These are phyloP conservation scores for Pseudonitzschia delicatissima DNA, from an alignment of 108 stramenopile genomes.

Conservation along the genomic window DNA sequence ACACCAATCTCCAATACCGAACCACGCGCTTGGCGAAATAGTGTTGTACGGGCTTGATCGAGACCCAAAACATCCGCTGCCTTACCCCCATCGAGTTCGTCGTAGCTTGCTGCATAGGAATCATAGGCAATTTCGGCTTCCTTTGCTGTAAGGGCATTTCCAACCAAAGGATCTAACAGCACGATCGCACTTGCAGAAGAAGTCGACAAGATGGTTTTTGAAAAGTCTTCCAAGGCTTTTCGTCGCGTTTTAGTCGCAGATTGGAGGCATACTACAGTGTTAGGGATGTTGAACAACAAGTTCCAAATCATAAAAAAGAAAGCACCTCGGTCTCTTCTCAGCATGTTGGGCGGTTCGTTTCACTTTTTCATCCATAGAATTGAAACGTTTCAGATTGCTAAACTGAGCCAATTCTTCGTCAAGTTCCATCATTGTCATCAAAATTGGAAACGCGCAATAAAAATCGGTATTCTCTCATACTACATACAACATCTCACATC, in stretches of 20 bases:
- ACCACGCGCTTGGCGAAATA: slow-evolving; percentile 58
- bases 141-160: slow-evolving; percentile 50
- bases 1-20: slow-evolving; percentile 81
- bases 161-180: background rate
- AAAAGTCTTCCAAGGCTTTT: slow-evolving; percentile 1
- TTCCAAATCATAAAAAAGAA: no score
- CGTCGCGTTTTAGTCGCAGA: background rate
- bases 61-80: slow-evolving; percentile 64
- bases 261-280: background rate
- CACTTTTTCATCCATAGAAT: no score
- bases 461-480: no score
- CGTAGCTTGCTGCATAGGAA: slow-evolving; percentile 70
- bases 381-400: no score
- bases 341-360: no score
- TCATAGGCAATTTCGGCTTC: slow-evolving; percentile 72
- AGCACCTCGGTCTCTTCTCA: no score
- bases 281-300: background rate
- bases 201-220: background rate
- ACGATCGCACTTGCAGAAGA: background rate
- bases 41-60: slow-evolving; percentile 56
- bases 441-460: no score
- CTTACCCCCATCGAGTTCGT: slow-evolving; percentile 75
- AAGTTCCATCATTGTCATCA: no score
- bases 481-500: no score
- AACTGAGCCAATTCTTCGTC: no score